These are phyloP conservation scores for Amanita polypyramis DNA, from an alignment of 768 basidiomycete genomes.

Conservation along the genomic window DNA sequence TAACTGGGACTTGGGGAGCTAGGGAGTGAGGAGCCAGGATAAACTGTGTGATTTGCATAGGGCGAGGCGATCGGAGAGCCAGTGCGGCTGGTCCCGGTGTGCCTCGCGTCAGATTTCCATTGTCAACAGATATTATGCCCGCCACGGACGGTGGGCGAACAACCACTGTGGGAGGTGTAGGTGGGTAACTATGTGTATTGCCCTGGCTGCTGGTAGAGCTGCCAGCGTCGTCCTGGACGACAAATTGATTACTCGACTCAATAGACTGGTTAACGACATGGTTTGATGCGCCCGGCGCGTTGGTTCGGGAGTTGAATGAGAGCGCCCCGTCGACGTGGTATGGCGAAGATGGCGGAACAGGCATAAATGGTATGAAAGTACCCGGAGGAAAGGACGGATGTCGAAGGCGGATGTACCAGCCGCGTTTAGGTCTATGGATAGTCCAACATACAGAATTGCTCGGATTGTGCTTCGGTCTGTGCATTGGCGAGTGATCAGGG, in stretches of 20 bases:
- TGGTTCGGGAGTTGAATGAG: conserved; percentile 43
- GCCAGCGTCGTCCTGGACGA: conserved; percentile 15
- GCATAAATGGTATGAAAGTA: conserved; percentile 43
- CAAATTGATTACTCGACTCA: conserved; percentile 9
- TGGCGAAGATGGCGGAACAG: conserved; percentile 35
- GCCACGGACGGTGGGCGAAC: conserved; percentile 25
- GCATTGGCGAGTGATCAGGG: background rate
- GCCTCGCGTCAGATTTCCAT: background rate
- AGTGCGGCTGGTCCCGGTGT: conserved; percentile 9
- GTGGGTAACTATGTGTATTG: conserved; percentile 48
- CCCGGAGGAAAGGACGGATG: conserved; percentile 61
- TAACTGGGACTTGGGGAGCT: conserved; percentile 23
- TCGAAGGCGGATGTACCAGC: conserved; percentile 78
- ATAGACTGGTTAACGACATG: background rate
- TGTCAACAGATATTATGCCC: conserved; percentile 1
- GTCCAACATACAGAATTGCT: conserved; percentile 60
- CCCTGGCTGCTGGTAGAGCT: conserved; percentile 24
- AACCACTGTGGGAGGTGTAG: conserved; percentile 32
- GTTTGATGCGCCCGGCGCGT: conserved; percentile 13
- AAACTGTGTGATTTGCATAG: conserved; percentile 29
- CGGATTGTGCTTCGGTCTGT: conserved; percentile 49
- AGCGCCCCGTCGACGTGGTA: conserved; percentile 42
- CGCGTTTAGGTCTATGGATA: conserved; percentile 68
- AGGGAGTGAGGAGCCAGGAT: conserved; percentile 37
- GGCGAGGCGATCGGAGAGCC: conserved; percentile 1